Evolutionary conservation across 163 green algal species (phyloP).

Genomic region (Scenedesmus sp.): DNA sequence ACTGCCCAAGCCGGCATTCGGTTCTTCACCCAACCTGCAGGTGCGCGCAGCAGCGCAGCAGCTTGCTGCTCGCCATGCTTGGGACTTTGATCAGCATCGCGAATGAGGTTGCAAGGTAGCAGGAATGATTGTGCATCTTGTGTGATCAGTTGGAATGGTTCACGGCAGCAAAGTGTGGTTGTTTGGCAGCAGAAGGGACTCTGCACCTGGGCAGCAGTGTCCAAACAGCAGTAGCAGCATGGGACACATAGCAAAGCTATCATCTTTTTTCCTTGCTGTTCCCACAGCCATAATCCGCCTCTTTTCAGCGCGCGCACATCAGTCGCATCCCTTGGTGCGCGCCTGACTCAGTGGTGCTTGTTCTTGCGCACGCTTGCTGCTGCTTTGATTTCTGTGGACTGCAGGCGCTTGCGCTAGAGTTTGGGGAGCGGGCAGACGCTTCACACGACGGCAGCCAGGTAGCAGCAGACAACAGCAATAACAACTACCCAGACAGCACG

Average conservation of each 20-base stretch:
- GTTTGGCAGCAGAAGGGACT: neutral
- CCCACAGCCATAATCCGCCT: neutral
- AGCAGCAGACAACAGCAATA: constrained; percentile 3
- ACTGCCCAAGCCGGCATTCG: constrained; percentile 88
- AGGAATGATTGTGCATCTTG: neutral
- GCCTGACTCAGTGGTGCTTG: too few relatives aligned
- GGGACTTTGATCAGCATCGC: neutral
- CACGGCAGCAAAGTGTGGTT: neutral
- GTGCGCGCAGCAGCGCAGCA: constrained; percentile 51
- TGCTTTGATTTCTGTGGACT: neutral
- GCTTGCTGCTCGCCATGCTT: neutral
- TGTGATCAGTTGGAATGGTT: neutral
- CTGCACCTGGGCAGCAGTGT: neutral
- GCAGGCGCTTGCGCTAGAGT: constrained; percentile 69
- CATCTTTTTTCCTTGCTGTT: neutral
- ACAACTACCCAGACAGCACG: constrained; percentile 45
- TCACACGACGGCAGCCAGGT: constrained; percentile 29
- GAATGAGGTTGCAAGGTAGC: neutral
- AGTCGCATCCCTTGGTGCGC: neutral
- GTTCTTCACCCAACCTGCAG: constrained; percentile 92
- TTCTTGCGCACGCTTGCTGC: too few relatives aligned
- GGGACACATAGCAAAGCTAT: neutral
- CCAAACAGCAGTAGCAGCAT: neutral
- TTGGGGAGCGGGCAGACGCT: constrained; percentile 46
- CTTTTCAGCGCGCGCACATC: neutral